A percentile compares a stretch with the other conserved stretches of the same genome.
phyloP scores from a whole-genome alignment of 2,329 filamentous ascomycete genomes.

The Colletotrichum abscissum region DNA sequence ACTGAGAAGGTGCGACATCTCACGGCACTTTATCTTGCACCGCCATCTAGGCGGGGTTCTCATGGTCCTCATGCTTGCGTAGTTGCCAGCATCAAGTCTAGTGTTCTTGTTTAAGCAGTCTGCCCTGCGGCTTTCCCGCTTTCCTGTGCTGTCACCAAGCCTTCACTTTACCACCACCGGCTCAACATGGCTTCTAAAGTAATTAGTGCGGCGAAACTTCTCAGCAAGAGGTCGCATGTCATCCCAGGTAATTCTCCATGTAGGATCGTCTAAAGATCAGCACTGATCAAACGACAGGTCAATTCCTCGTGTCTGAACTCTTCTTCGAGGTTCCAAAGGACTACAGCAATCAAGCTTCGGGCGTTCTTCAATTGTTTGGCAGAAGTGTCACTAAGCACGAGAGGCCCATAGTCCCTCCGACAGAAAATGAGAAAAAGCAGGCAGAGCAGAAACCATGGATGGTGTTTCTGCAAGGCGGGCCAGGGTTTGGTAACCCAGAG shows the following conservation, averaged over 20 bases:
- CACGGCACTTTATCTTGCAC: constrained; percentile 15
- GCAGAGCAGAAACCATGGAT: constrained; percentile 64
- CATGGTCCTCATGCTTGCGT: background rate
- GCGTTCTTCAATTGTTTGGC: constrained; percentile 80
- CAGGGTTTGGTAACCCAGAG: constrained; percentile 79
- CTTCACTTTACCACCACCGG: background rate
- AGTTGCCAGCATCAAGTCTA: background rate
- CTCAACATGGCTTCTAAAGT: constrained; percentile 31
- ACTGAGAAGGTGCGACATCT: constrained; percentile 33
- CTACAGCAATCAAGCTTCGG: constrained; percentile 71
- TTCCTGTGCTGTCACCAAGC: background rate
- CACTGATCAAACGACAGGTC: constrained; percentile 60
- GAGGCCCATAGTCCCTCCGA: constrained; percentile 63
- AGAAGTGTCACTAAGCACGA: constrained; percentile 78
- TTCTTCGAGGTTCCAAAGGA: constrained; percentile 90
- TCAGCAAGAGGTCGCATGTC: constrained; percentile 55
- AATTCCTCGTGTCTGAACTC: constrained; percentile 81
- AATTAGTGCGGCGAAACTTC: constrained; percentile 51
- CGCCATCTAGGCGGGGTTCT: constrained; percentile 20
- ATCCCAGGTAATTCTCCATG: constrained; percentile 41
- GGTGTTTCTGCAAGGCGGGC: constrained; percentile 87
- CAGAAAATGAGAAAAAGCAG: constrained; percentile 48
- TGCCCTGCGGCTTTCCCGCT: background rate
- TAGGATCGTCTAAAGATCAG: background rate
- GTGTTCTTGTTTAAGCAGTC: background rate